Conservation (phyloP, 179 eudicot species). For the Beta lomatogona region DNA sequence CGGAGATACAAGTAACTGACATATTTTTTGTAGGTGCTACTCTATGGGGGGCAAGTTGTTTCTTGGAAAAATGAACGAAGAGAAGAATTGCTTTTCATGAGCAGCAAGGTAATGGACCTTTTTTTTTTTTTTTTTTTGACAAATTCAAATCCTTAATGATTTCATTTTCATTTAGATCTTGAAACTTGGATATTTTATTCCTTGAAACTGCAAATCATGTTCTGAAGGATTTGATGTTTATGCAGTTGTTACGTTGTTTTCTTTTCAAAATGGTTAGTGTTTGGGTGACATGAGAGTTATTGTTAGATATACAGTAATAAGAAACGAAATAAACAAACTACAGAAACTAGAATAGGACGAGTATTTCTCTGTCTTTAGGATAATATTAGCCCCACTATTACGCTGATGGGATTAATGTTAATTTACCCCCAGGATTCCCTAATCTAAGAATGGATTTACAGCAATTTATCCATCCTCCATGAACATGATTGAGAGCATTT, state of each 20-base stretch:
- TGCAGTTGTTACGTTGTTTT: background rate
- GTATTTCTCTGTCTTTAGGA: too few relatives aligned
- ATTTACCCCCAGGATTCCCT: too few relatives aligned
- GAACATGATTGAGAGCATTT: too few relatives aligned
- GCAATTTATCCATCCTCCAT: too few relatives aligned
- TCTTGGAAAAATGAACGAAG: constrained; percentile 72
- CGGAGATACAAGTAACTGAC: background rate
- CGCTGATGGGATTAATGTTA: too few relatives aligned
- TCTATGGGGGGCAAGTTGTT: constrained; percentile 57
- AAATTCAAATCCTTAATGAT: background rate
- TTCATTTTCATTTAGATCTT: background rate
- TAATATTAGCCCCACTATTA: too few relatives aligned
- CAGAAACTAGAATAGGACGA: too few relatives aligned
- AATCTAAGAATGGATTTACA: too few relatives aligned
- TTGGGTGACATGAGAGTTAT: background rate
- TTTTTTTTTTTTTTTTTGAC: background rate
- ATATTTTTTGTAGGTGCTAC: constrained; percentile 49
- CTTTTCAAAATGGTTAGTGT: too few relatives aligned
- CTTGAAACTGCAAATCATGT: background rate
- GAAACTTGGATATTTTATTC: background rate
- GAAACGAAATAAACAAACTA: too few relatives aligned
- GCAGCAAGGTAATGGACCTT: constrained; percentile 51
- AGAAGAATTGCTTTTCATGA: constrained; percentile 62
- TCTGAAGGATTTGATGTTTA: background rate
- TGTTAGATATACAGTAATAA: too few relatives aligned